Percentiles rank a stretch among this genome's conserved stretches.
phyloP scores from a whole-genome alignment of 148 eudicot species.

The Amaranthus palmeri region DNA sequence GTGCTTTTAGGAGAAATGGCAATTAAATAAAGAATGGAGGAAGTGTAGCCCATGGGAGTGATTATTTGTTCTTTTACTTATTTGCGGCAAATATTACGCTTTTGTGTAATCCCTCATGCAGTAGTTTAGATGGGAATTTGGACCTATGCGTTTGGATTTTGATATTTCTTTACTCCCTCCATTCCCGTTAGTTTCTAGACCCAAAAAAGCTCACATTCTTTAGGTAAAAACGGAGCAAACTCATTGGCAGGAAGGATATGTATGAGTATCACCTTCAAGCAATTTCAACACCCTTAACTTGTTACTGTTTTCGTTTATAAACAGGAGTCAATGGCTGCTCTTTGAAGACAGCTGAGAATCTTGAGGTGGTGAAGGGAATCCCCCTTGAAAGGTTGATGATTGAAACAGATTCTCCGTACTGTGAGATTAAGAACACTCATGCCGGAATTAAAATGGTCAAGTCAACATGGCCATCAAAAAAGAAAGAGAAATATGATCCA shows the following conservation, averaged over 20 bases:
- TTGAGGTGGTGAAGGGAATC: slow-evolving; percentile 79
- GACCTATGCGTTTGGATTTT: background rate
- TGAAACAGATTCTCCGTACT: slow-evolving; percentile 97
- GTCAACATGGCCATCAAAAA: slow-evolving; percentile 86
- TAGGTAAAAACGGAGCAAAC: too few relatives aligned
- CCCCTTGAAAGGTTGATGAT: slow-evolving; percentile 92
- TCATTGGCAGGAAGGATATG: background rate
- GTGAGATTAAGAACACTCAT: slow-evolving; percentile 95
- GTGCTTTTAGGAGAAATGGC: too few relatives aligned
- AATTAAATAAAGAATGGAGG: too few relatives aligned
- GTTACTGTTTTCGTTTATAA: background rate
- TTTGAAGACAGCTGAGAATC: slow-evolving; percentile 76
- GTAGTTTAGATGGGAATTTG: background rate
- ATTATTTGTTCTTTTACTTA: background rate
- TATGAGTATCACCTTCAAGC: background rate
- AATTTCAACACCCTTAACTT: background rate
- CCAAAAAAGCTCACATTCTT: too few relatives aligned
- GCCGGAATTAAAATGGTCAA: slow-evolving; percentile 82
- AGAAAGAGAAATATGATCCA: slow-evolving; percentile 88
- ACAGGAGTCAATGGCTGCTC: slow-evolving; percentile 96
- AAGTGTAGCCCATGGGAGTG: too few relatives aligned
- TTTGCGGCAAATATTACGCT: background rate
- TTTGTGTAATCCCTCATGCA: background rate
- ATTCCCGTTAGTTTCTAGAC: too few relatives aligned
- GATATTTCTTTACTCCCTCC: background rate